Evolutionary conservation across 2,329 filamentous ascomycete genomes (phyloP).

Genomic region (Dactylellina leptospora): DNA sequence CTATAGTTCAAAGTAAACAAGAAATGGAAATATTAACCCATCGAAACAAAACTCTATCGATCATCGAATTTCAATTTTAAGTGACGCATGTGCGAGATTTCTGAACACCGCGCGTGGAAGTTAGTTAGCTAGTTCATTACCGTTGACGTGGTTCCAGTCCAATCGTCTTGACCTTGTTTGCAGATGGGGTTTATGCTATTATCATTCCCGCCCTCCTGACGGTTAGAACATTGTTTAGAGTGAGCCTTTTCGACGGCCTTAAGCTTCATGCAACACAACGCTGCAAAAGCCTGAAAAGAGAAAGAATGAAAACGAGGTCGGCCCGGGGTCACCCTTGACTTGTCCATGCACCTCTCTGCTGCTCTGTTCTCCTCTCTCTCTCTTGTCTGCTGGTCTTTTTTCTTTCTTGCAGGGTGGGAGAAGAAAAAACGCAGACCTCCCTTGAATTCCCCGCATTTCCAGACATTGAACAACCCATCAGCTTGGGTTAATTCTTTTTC

Average conservation of each 20-base stretch:
- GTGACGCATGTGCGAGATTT: conserved; percentile 3
- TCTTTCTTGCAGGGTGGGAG: conserved; percentile 17
- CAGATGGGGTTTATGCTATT: conserved; percentile 19
- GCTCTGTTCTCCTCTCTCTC: too few relatives aligned
- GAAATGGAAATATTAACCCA: conserved; percentile 39
- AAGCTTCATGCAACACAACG: conserved; percentile 48
- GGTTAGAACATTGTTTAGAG: too few relatives aligned
- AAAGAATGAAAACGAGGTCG: conserved; percentile 1
- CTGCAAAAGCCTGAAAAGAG: conserved; percentile 19
- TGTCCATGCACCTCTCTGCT: conserved; percentile 33
- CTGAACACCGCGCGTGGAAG: conserved; percentile 24
- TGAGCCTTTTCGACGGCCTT: conserved; percentile 22
- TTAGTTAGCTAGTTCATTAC: too few relatives aligned
- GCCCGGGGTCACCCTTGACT: conserved; percentile 37
- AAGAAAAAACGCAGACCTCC: conserved; percentile 10
- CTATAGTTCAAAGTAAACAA: conserved; percentile 36
- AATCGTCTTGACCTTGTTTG: conserved; percentile 20
- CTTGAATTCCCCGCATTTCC: conserved; percentile 53
- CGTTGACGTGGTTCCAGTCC: conserved; percentile 42
- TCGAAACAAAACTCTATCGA: conserved; percentile 20
- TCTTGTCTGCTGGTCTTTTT: too few relatives aligned
- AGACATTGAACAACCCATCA: conserved; percentile 50
- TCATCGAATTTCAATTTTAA: not conserved
- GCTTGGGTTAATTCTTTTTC: conserved; percentile 17
- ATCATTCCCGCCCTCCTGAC: too few relatives aligned